Base-by-base conservation (phyloP, 2,329 filamentous ascomycete species). In the Verticillium zaregamsianum region DNA sequence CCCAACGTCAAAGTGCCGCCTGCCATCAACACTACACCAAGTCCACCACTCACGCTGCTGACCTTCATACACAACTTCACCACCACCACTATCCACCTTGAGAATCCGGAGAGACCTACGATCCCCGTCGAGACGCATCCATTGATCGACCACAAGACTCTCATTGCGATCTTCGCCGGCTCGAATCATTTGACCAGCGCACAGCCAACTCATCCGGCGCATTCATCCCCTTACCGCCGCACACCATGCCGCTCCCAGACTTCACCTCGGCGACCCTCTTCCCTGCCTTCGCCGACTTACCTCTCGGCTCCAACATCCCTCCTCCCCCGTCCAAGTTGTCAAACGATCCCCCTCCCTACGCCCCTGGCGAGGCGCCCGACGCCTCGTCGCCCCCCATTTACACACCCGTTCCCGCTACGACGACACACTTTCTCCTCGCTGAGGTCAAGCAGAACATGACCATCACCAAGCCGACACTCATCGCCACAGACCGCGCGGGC, bases 381-480 rank as follows among this genome's bases (percentile, higher is more conserved):
- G 59, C 7, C 31, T 55, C 58, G 3, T 55, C 59, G 23, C 55
- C 57, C 8, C 55, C 57, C 5, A 56, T 59, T 4, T 62, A 23
- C 37, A 35, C 58, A 5, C 49, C 59, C 23, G 45, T 55, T n/a
- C 45, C 57, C 33, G 52, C 23, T 15, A 63, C 25, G 60, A 66
- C 11, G 15, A 39, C 35, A 25, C 45, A 58, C 74, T 76, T 74
- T 65, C 74, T 82, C 40, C 71, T 82, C 14, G 79, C 76, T 45
- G 75, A 81, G 61, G 71, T 82, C 61, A 77, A 77, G 63, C 74
- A 81, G 64, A 74, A 81, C 70, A 78, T 77, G 70, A 79, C 80
- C 49, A 80, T 83, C 65, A 82, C 74, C 23, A 78, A 81, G 64
- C 80, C 80, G 6, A 83, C 80, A 4, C 74, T 82, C 1, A 77